These are phyloP conservation scores for Hansenula sp. DNA, from an alignment of 1,139 yeast genomes.

Conservation along the genomic window DNA sequence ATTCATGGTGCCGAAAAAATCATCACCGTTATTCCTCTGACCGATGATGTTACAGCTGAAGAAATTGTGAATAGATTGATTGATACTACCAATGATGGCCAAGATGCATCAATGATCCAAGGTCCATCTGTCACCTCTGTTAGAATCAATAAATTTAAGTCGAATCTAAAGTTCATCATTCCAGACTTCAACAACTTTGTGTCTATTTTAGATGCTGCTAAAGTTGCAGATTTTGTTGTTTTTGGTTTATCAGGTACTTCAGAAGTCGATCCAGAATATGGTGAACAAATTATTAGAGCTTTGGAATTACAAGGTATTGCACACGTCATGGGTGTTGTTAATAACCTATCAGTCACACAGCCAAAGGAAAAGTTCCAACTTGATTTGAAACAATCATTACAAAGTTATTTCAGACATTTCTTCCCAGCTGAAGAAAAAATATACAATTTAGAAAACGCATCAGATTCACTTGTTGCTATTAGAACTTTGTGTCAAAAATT, in stretches of 20 bases:
- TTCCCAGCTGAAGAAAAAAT: slow-evolving; percentile 84
- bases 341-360: slow-evolving; percentile 61
- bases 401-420: slow-evolving; percentile 82
- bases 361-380: slow-evolving; percentile 75
- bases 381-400: slow-evolving; percentile 76
- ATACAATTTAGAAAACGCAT: slow-evolving; percentile 60
- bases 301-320: slow-evolving; percentile 92
- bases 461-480: slow-evolving; percentile 70
- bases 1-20: slow-evolving; percentile 77
- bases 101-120: slow-evolving; percentile 32
- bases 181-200: slow-evolving; percentile 70
- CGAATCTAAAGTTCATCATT: slow-evolving; percentile 68
- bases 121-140: slow-evolving; percentile 48
- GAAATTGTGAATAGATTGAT: slow-evolving; percentile 54
- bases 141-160: slow-evolving; percentile 62
- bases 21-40: slow-evolving; percentile 75
- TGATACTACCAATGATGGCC: slow-evolving; percentile 29
- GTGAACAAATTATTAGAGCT: slow-evolving; percentile 87
- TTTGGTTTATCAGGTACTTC: slow-evolving; percentile 81
- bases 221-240: slow-evolving; percentile 82
- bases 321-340: slow-evolving; percentile 73
- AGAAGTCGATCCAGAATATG: slow-evolving; percentile 75
- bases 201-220: slow-evolving; percentile 79
- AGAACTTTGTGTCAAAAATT: slow-evolving; percentile 79
- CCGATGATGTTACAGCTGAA: slow-evolving; percentile 61